Evolutionary conservation across 2,329 filamentous ascomycete species (phyloP), one percentile per base, ranked within the genome.

Genomic region (Neonectria hederae): DNA sequence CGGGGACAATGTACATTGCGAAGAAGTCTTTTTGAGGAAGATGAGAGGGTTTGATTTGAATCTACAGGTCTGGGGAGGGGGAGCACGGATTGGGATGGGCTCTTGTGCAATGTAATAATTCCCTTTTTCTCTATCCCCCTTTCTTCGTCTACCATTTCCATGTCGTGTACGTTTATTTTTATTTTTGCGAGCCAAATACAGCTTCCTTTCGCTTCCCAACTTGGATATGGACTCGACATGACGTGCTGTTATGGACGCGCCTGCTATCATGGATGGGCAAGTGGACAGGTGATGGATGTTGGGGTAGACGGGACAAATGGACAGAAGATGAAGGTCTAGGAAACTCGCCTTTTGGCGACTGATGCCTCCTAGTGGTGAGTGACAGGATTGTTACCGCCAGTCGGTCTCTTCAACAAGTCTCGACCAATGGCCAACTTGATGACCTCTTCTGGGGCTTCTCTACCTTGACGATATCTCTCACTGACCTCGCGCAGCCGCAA

Each of bases 61-160:
- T 76, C 71, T 63, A 59, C 57, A 62, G 65, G 69, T 69, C 63
- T 65, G 52, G 65, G 67, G 63, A 51, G 65, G 65, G 65, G 70
- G 69, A 60, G 67, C 54, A 69, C 42, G 67, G 67, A 69, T 68
- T 69, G 66, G 67, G 58, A 59, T 70, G 69, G 70, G 73, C 77
- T 79, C 75, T 79, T 81, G 75, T 79, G 78, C 78, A 71, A 68
- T 84, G 81, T 84, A 84, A 82, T 84, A 83, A 78, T 79, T 77
- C 78, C 80, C 74, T 76, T 76, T 77, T 77, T 77, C 77, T 59
- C 54, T 76, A 76, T 74, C 76, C 72, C 66, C 66, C 51, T 66
- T 69, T 68, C 70, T 69, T 67, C 64, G 65, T 67, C 68, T 68
- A 62, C 59, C 59, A 35, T 60, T 68, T 73, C 65, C 48, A 67